Evolutionary conservation across 352 stramenopile species (phyloP).

Genomic region (Phytopythium cucurbitacearum): DNA sequence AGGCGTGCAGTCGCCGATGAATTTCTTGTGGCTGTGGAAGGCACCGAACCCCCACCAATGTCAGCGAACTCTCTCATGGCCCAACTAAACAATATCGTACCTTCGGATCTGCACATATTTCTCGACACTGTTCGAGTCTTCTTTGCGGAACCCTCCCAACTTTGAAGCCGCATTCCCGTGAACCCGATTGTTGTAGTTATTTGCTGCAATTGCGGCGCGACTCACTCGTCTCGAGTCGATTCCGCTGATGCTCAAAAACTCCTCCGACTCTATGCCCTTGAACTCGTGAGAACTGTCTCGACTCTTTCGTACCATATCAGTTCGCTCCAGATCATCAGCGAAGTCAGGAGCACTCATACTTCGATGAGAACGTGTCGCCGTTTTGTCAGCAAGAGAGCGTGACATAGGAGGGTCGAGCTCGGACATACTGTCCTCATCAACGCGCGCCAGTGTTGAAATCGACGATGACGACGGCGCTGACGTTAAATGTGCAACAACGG

Average conservation of each 20-base stretch:
- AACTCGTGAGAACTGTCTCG: slow-evolving; percentile 35
- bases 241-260: slow-evolving; percentile 28
- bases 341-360: slow-evolving; percentile 81
- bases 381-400: slow-evolving; percentile 18
- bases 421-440: slow-evolving; percentile 51
- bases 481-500: slow-evolving; percentile 38
- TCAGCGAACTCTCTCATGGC: neutral
- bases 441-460: slow-evolving; percentile 24
- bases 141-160: slow-evolving; percentile 40
- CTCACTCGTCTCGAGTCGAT: slow-evolving; percentile 20
- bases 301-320: slow-evolving; percentile 14
- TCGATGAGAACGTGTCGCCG: slow-evolving; percentile 33
- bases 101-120: slow-evolving; percentile 40
- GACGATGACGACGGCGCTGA: slow-evolving; percentile 39
- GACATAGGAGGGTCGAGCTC: slow-evolving; percentile 17
- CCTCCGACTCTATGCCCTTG: slow-evolving; percentile 19
- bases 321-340: slow-evolving; percentile 45
- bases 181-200: slow-evolving; percentile 22
- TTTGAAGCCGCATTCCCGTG: slow-evolving; percentile 23
- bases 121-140: slow-evolving; percentile 59
- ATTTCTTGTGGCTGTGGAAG: slow-evolving; percentile 39
- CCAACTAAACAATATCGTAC: slow-evolving; percentile 16
- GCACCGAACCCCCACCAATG: neutral
- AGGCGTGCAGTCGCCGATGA: slow-evolving; percentile 55
- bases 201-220: slow-evolving; percentile 21